Conservation (phyloP, 306 rosid genomes). For the Prunus dulcis region DNA sequence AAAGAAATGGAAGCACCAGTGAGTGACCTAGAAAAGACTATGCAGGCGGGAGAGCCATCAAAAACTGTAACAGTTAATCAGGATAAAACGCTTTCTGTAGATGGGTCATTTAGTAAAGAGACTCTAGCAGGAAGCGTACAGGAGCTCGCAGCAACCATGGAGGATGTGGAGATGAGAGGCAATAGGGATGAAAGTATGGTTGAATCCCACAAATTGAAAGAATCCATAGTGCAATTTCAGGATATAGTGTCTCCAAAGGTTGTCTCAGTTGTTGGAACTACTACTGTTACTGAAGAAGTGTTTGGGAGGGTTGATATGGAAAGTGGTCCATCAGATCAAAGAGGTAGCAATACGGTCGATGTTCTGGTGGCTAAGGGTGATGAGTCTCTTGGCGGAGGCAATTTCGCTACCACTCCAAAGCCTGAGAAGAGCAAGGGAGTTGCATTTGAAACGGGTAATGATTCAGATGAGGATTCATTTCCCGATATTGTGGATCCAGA, state of each 20-base stretch:
- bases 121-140: conserved; percentile 25
- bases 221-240: conserved; percentile 20
- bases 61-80: conserved; percentile 17
- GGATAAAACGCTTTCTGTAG: conserved; percentile 18
- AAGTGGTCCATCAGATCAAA: conserved; percentile 21
- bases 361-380: conserved; percentile 5
- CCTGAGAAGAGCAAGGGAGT: conserved; percentile 19
- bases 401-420: conserved; percentile 20
- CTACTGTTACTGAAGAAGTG: background rate
- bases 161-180: conserved; percentile 35
- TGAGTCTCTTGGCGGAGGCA: conserved; percentile 17
- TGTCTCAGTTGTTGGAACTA: conserved; percentile 16
- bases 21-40: conserved; percentile 21
- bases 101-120: conserved; percentile 24
- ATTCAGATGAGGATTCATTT: conserved; percentile 40
- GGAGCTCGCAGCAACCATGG: conserved; percentile 14
- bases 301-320: conserved; percentile 28
- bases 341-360: conserved; percentile 24
- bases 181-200: conserved; percentile 28
- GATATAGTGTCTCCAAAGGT: conserved; percentile 24
- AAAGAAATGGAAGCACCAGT: conserved; percentile 33
- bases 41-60: conserved; percentile 26
- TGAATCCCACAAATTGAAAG: conserved; percentile 24
- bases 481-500: conserved; percentile 83
- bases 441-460: conserved; percentile 22